Evolutionary conservation across 2,329 filamentous ascomycete genomes (phyloP).

Genomic region (Trichoderma gracile): DNA sequence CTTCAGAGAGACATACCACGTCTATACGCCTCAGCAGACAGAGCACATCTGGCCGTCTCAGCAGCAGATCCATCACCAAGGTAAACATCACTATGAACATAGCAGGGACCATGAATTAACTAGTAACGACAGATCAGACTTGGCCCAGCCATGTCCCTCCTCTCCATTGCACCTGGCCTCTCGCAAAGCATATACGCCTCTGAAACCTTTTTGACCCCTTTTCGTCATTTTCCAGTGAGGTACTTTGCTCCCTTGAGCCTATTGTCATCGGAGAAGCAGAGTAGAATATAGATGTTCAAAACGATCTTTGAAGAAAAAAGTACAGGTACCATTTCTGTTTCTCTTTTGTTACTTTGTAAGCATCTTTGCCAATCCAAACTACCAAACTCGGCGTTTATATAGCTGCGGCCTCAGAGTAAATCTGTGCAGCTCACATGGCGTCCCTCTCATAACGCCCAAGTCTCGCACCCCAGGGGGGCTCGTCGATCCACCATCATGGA

Average conservation of each 20-base stretch:
- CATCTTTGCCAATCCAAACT: conserved; percentile 7
- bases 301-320: background rate
- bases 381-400: background rate
- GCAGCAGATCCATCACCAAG: background rate
- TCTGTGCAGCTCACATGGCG: background rate
- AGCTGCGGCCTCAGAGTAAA: background rate
- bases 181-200: background rate
- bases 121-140: conserved; percentile 5
- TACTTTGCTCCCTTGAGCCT: conserved; percentile 3
- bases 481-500: background rate
- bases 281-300: background rate
- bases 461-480: background rate
- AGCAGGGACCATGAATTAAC: conserved; percentile 14
- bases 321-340: background rate
- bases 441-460: background rate
- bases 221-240: background rate
- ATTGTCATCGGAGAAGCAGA: background rate
- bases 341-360: background rate
- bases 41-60: too few relatives aligned
- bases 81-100: background rate
- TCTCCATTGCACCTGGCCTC: background rate
- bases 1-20: too few relatives aligned
- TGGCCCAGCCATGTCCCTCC: conserved; percentile 19
- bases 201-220: background rate
- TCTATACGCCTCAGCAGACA: too few relatives aligned